These are phyloP conservation scores for Geotrichum citri-aurantii DNA, from an alignment of 1,139 yeast species.

Conservation along the genomic window DNA sequence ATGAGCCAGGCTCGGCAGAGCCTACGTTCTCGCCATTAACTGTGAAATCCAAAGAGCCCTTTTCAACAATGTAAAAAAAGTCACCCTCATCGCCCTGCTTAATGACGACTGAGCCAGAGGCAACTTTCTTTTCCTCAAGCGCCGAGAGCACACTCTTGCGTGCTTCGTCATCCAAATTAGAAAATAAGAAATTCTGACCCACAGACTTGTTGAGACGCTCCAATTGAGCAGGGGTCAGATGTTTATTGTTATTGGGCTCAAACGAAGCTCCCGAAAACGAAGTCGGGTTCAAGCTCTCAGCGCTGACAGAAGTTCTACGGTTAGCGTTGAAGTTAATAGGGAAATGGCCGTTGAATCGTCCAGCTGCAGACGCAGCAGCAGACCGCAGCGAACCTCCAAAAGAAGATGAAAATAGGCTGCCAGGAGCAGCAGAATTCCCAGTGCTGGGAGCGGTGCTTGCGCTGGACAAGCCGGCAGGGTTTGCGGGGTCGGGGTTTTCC, in stretches of 20 bases:
- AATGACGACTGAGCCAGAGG: constrained; percentile 62
- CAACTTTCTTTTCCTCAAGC: constrained; percentile 61
- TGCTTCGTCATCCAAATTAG: constrained; percentile 66
- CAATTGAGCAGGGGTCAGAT: constrained; percentile 52
- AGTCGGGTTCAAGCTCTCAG: constrained; percentile 45
- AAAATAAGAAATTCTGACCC: constrained; percentile 74
- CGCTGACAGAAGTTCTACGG: constrained; percentile 83
- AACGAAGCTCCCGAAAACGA: constrained; percentile 22
- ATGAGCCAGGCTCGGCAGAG: constrained; percentile 74
- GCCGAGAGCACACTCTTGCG: constrained; percentile 76
- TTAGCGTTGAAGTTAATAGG: constrained; percentile 55
- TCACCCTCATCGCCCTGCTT: constrained; percentile 97
- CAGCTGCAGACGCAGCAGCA: constrained; percentile 29
- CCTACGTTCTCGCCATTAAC: constrained; percentile 71
- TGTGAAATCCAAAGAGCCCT: constrained; percentile 74
- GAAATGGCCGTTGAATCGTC: constrained; percentile 11
- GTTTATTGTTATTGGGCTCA: constrained; percentile 24
- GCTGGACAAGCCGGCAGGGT: neutral
- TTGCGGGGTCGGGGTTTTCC: neutral
- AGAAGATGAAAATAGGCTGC: constrained; percentile 6
- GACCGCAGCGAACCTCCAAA: constrained; percentile 26
- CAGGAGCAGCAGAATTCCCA: neutral
- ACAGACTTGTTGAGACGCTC: constrained; percentile 64
- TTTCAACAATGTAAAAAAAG: constrained; percentile 81
- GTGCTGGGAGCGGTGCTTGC: neutral